These are phyloP conservation scores for Stephanodiscus minutulus DNA, from an alignment of 108 stramenopile species.

Conservation along the genomic window DNA sequence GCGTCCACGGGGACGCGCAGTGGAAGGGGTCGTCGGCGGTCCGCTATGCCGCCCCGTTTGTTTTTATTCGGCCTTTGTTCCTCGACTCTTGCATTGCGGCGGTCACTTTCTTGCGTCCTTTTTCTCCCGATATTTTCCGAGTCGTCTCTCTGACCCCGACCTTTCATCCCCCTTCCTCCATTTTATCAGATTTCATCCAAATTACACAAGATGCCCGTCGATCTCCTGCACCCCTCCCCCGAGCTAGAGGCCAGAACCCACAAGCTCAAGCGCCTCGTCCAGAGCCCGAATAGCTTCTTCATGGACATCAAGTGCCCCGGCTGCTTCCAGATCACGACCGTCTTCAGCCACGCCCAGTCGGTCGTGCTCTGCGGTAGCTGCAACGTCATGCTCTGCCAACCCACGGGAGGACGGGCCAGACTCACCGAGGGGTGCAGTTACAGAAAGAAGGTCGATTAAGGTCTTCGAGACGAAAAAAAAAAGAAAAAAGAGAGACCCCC, in stretches of 20 bases:
- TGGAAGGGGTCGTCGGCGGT: no score
- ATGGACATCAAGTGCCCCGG: conserved; percentile 99
- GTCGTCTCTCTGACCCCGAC: conserved; percentile 29
- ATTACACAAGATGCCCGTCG: conserved; percentile 90
- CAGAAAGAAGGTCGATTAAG: conserved; percentile 98
- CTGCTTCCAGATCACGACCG: conserved; percentile 99
- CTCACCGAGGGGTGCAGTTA: conserved; percentile 99
- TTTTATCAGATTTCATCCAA: conserved; percentile 74
- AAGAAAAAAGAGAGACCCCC: background rate
- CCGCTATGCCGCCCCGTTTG: no score
- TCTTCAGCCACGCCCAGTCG: conserved; percentile 94
- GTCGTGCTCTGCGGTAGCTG: conserved; percentile 97
- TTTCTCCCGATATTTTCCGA: no score
- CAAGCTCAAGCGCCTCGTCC: conserved; percentile 99
- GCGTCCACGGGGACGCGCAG: no score
- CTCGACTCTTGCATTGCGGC: no score
- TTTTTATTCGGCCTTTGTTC: background rate
- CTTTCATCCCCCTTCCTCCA: conserved; percentile 93
- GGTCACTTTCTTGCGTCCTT: no score
- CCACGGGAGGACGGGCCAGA: conserved; percentile 97
- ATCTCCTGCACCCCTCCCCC: conserved; percentile 93
- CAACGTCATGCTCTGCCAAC: conserved; percentile 97
- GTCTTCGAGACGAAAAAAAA: background rate
- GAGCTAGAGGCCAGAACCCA: conserved; percentile 93
- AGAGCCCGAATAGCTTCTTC: conserved; percentile 98